A percentile compares a stretch with the other conserved stretches of the same genome.
These are phyloP conservation scores for Dispira parvispora DNA, from an alignment of 192 early-diverging fungal genomes.

Conservation along the genomic window DNA sequence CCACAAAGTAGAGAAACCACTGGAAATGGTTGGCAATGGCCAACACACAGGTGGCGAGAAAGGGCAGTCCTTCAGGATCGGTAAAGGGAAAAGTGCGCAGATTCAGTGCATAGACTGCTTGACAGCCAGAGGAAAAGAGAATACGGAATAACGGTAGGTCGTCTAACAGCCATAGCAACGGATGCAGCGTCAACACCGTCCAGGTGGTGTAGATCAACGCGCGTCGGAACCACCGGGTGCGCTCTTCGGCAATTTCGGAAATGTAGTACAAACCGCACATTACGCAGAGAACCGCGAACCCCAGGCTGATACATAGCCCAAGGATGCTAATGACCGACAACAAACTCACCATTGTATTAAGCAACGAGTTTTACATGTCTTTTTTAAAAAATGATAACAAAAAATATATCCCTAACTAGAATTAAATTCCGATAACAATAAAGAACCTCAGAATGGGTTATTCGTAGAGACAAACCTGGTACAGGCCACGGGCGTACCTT, in stretches of 20 bases:
- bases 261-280: slow-evolving; percentile 25
- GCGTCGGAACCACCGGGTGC: slow-evolving; percentile 18
- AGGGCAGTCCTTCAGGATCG: slow-evolving; percentile 47
- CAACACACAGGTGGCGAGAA: slow-evolving; percentile 66
- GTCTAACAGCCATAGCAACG: slow-evolving; percentile 62
- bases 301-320: slow-evolving; percentile 6
- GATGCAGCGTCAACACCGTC: slow-evolving; percentile 46
- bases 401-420: no score
- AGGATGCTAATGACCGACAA: not conserved
- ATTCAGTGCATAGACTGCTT: slow-evolving; percentile 65
- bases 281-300: slow-evolving; percentile 22
- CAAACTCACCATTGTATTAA: not conserved
- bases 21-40: slow-evolving; percentile 79
- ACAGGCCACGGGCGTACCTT: no score
- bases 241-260: slow-evolving; percentile 28
- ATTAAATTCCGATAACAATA: no score
- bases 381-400: no score
- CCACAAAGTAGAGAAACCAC: slow-evolving; percentile 88
- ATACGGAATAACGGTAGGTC: slow-evolving; percentile 52
- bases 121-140: slow-evolving; percentile 52
- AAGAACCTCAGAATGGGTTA: no score
- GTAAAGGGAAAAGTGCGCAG: slow-evolving; percentile 72
- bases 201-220: slow-evolving; percentile 20
- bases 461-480: no score
- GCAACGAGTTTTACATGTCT: not conserved